A percentile compares a stretch with the other conserved stretches of the same genome.
Conservation (phyloP, 176 grass and related monocot species). For the Poa pratensis region DNA sequence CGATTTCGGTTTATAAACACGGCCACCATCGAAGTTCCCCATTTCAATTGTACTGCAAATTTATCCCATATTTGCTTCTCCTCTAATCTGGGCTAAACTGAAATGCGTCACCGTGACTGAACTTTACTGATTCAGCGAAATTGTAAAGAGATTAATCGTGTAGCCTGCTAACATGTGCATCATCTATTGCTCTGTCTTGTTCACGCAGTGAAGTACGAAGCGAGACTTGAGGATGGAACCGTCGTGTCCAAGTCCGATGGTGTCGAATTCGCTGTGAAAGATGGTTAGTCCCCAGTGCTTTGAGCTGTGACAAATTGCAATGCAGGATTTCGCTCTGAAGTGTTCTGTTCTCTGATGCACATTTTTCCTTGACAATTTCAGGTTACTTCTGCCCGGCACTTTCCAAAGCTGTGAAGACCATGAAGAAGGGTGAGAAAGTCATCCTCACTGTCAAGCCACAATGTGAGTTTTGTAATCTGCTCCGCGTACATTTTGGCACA, state of each 20-base stretch:
- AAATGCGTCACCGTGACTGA: not conserved
- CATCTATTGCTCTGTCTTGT: not conserved
- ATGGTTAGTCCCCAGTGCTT: slow-evolving; percentile 49
- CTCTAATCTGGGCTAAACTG: not conserved
- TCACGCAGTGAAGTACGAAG: slow-evolving; percentile 72
- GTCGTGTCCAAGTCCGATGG: slow-evolving; percentile 73
- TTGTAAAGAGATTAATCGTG: not conserved
- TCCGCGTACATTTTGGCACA: not conserved
- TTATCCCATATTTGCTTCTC: not conserved
- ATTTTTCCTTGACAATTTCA: not conserved
- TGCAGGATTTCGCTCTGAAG: not conserved
- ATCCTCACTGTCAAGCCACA: slow-evolving; percentile 84
- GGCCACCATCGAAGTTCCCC: not conserved
- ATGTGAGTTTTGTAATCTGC: slow-evolving; percentile 51
- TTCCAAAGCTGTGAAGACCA: slow-evolving; percentile 77
- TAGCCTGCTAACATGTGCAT: not conserved
- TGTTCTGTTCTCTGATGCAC: not conserved
- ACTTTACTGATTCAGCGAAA: not conserved
- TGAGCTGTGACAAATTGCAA: not conserved
- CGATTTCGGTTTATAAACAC: not conserved
- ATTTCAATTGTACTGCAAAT: not conserved
- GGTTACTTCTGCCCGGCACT: slow-evolving; percentile 76
- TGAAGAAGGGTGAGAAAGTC: slow-evolving; percentile 83
- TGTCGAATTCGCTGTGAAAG: slow-evolving; percentile 79
- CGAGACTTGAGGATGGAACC: slow-evolving; percentile 70